A percentile compares a stretch with the other conserved stretches of the same genome.
Evolutionary conservation across 2,329 filamentous ascomycete species (phyloP).

Genomic region (Periconia macrospinosa): DNA sequence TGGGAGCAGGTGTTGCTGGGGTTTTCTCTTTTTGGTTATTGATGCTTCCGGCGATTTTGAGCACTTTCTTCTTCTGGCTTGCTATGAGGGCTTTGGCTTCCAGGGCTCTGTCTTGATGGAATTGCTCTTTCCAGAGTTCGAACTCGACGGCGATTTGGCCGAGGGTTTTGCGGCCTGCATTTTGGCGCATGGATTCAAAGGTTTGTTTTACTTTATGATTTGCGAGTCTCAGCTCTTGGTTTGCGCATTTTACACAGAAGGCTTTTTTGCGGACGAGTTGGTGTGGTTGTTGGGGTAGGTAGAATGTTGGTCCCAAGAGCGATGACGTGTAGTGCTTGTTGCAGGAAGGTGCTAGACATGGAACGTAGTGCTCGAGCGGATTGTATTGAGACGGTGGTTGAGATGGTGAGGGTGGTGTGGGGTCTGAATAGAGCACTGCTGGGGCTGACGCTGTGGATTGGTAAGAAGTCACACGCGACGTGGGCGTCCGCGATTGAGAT

Average conservation of each 20-base stretch:
- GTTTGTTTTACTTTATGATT: conserved; percentile 26
- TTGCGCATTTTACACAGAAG: conserved; percentile 31
- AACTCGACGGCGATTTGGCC: conserved; percentile 31
- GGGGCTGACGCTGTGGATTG: conserved; percentile 25
- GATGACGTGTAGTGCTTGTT: conserved; percentile 26
- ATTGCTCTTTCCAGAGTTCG: conserved; percentile 20
- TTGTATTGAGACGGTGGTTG: conserved; percentile 27
- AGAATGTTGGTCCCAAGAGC: conserved; percentile 29
- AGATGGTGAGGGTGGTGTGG: conserved; percentile 4
- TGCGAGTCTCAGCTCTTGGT: conserved; percentile 27
- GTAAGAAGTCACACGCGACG: conserved; percentile 21
- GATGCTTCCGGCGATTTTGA: conserved; percentile 6
- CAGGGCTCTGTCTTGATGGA: conserved; percentile 16
- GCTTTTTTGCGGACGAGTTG: conserved; percentile 26
- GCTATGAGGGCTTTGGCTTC: conserved; percentile 13
- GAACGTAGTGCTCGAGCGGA: conserved; percentile 32
- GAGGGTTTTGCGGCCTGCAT: conserved; percentile 36
- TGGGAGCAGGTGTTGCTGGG: neutral
- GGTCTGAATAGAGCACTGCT: conserved; percentile 7
- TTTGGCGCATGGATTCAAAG: conserved; percentile 34
- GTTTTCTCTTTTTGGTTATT: neutral
- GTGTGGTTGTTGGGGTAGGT: conserved; percentile 31
- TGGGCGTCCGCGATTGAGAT: conserved; percentile 11
- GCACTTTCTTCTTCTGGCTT: conserved; percentile 14
- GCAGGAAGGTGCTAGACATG: conserved; percentile 30